Base-by-base conservation (phyloP, 163 green algal species). In the Scenedesmus sp. region DNA sequence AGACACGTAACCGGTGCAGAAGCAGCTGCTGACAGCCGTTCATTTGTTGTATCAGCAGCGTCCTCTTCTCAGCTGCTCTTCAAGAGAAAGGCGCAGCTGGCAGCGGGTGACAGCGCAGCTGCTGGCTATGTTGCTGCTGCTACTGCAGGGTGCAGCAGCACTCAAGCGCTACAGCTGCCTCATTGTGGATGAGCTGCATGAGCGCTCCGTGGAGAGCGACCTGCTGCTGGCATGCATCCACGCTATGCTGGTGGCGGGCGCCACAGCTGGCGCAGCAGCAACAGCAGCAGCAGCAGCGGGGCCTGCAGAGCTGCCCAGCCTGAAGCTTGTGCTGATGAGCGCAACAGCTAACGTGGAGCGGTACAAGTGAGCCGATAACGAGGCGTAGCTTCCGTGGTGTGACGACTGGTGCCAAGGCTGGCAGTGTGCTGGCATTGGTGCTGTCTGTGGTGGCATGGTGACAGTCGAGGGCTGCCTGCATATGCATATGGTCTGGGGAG, bases 291-390 rank as follows among this genome's bases (percentile, higher is more conserved):
- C 83, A 81, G 84, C 65, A 37, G 85, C 44, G 43, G 85, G 82
- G 4, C 16, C 70, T 37, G 42, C 61, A n/a, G 85, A 89, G 85
- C 85, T 89, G 43, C 68, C 68, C 44, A 89, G 40, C 43, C 85
- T 89, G 12, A 89, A 89, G 65, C 65, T 89, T 22, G 85, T 89
- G 85, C 43, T 83, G 13, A 89, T 89, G 85, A 83, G 61, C 24
- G 85, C 85, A 37, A 89, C 85, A 70, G 85, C 85, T 53, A 83
- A 89, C 37, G 85, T 89, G 43, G 70, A 89, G 44, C 43, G 85
- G 35, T 89, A 89, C 85, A 83, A 56, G 85, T 89, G 83, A 40
- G 51, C 22, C 13, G 33, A 44, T 13, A n/a, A n/a, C n/a, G n/a
- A n/a, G n/a, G n/a, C n/a, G n/a, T n/a, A n/a, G n/a, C n/a, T n/a